Conservation (phyloP, 352 stramenopile species). For the Globisporangium cystogenes region DNA sequence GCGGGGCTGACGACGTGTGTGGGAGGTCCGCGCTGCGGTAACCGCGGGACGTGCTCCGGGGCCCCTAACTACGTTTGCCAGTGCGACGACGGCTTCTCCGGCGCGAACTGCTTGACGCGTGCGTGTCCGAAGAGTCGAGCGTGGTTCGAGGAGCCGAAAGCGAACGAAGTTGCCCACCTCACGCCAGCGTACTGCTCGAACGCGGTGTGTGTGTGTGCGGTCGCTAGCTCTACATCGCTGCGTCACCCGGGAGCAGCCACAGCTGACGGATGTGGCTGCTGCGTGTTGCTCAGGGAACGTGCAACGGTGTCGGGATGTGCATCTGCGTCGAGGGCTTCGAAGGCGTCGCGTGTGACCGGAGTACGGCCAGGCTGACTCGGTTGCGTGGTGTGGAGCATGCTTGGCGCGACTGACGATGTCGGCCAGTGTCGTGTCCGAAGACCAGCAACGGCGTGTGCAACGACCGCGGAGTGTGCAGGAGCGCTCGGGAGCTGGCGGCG, state of each 20-base stretch:
- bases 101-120: constrained; percentile 50
- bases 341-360: constrained; percentile 57
- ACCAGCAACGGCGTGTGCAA: constrained; percentile 28
- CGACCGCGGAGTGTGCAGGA: constrained; percentile 37
- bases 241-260: no score
- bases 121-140: constrained; percentile 45
- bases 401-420: not conserved
- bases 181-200: constrained; percentile 64
- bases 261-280: not conserved
- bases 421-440: constrained; percentile 40
- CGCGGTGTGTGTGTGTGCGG: constrained; percentile 26
- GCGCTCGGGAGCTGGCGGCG: constrained; percentile 45
- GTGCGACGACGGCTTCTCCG: constrained; percentile 44
- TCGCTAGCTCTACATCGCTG: no score
- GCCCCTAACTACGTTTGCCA: constrained; percentile 39
- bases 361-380: constrained; percentile 17
- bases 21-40: constrained; percentile 42
- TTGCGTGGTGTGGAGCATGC: not conserved
- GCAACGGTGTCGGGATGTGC: constrained; percentile 45
- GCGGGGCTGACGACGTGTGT: constrained; percentile 36
- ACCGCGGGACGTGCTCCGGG: constrained; percentile 44
- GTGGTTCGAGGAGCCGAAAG: constrained; percentile 59
- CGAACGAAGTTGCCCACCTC: constrained; percentile 48
- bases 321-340: constrained; percentile 59
- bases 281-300: constrained; percentile 33